Evolutionary conservation across 2,329 filamentous ascomycete species (phyloP), one percentile per base, ranked within the genome.

Genomic region (Talaromyces sp.): DNA sequence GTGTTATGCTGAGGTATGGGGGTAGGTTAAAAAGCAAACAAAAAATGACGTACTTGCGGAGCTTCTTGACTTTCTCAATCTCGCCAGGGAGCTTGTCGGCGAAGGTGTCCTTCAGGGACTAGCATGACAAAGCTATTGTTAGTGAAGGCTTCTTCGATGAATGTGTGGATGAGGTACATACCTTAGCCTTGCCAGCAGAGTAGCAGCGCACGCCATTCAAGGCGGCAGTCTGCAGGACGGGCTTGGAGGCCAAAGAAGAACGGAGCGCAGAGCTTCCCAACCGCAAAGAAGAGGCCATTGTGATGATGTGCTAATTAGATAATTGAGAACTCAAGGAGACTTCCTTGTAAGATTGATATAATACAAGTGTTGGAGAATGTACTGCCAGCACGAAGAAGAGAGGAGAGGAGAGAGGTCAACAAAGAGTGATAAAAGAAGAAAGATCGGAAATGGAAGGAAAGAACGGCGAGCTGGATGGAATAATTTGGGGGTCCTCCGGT

Each of bases 81-180:
- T 97, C 95, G 77, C 87, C 91, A 69, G 94, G 94, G 63, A 99
- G 84, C 73, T 93, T 88, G 77, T 94, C 92, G 75, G 93, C 93
- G 78, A 99, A 97, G 75, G 91, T 93, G 78, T 99, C 94, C 84
- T 99, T 99, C 75, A 99, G 81, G 68, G 91, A 91, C 94, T 99
- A n/a, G 68, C 57, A 50, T 2, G 28, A 37, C 41, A 50, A 59
- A 53, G 59, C 25, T 28, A 60, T 51, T 33, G 61, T 60, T 45
- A 57, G 28, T 21, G 10, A 35, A n/a, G 1, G 19, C 2, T 39
- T 8, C 33, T 13, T 41, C 39, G 17, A 17, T 43, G 21, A 13
- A 5, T 33, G 25, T 22, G 33, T 56, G 37, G 9, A 17, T 33
- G 53, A 62, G 22, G 63, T 58, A 53, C 80, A 71, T 81, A 95